phyloP scores from a whole-genome alignment of 2,329 filamentous ascomycete species.

The Alternaria hordeiaustralica region DNA sequence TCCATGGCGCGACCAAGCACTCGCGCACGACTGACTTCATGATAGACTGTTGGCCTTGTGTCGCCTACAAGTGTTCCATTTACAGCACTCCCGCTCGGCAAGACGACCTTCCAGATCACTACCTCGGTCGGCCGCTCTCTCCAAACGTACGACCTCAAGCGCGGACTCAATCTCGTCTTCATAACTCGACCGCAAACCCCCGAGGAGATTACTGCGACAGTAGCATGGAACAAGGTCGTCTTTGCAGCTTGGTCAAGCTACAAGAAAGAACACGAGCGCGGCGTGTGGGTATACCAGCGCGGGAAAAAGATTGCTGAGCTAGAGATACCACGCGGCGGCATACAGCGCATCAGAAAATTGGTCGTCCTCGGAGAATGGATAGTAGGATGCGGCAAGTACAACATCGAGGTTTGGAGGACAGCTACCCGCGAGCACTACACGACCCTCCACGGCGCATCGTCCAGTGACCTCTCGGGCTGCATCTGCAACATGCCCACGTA shows the following conservation, averaged over 20 bases:
- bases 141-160: slow-evolving; percentile 93
- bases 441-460: slow-evolving; percentile 68
- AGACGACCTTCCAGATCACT: slow-evolving; percentile 96
- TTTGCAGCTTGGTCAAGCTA: slow-evolving; percentile 87
- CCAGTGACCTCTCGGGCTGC: slow-evolving; percentile 75
- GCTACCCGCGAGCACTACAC: slow-evolving; percentile 87
- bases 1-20: not conserved
- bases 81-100: slow-evolving; percentile 84
- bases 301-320: slow-evolving; percentile 84
- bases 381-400: slow-evolving; percentile 75
- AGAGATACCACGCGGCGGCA: slow-evolving; percentile 67
- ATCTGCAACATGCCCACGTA: slow-evolving; percentile 92
- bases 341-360: slow-evolving; percentile 77
- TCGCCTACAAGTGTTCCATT: slow-evolving; percentile 92
- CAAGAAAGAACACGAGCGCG: slow-evolving; percentile 61
- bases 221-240: slow-evolving; percentile 84
- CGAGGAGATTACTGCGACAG: slow-evolving; percentile 81
- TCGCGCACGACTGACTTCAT: slow-evolving; percentile 11
- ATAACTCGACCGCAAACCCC: slow-evolving; percentile 91
- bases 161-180: slow-evolving; percentile 90
- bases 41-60: slow-evolving; percentile 87
- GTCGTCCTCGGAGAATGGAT: slow-evolving; percentile 91
- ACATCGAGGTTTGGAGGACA: slow-evolving; percentile 89
- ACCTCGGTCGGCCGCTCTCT: slow-evolving; percentile 89
- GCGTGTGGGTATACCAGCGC: slow-evolving; percentile 90